A percentile compares a stretch with the other conserved stretches of the same genome.
These are phyloP conservation scores for Cytospora paraplurivora DNA, from an alignment of 2,329 filamentous ascomycete species.

Conservation along the genomic window DNA sequence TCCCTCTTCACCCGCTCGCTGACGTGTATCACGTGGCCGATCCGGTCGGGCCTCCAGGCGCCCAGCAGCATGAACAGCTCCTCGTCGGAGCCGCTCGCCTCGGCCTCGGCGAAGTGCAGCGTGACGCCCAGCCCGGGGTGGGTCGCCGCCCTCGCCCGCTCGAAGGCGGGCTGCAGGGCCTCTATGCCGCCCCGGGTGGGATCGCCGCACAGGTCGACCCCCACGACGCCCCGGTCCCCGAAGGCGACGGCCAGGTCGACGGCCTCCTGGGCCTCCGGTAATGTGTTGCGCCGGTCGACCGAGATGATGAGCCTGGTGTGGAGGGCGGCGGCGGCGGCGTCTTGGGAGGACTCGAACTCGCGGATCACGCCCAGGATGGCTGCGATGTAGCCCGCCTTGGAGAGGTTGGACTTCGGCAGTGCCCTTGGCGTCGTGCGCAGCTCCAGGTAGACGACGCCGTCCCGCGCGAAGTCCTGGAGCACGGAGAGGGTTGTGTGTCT, in stretches of 20 bases:
- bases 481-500: conserved; percentile 66
- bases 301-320: conserved; percentile 71
- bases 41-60: conserved; percentile 64
- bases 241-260: conserved; percentile 64
- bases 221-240: conserved; percentile 61
- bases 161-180: conserved; percentile 62
- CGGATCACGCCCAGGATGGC: conserved; percentile 67
- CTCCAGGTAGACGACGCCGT: conserved; percentile 78
- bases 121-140: conserved; percentile 62
- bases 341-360: conserved; percentile 45
- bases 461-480: conserved; percentile 64
- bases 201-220: conserved; percentile 78
- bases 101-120: conserved; percentile 76
- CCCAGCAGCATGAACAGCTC: conserved; percentile 66
- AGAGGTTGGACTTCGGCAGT: conserved; percentile 50
- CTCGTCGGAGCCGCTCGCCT: conserved; percentile 53
- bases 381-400: conserved; percentile 65
- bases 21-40: conserved; percentile 81
- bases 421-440: conserved; percentile 77
- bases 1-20: conserved; percentile 59
- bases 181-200: conserved; percentile 64
- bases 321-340: conserved; percentile 42
- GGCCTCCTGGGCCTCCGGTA: conserved; percentile 61
- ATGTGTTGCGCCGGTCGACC: conserved; percentile 67
- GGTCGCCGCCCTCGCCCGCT: conserved; percentile 48